phyloP scores from a whole-genome alignment of 345 rosid genomes.

The Microcos paniculata region DNA sequence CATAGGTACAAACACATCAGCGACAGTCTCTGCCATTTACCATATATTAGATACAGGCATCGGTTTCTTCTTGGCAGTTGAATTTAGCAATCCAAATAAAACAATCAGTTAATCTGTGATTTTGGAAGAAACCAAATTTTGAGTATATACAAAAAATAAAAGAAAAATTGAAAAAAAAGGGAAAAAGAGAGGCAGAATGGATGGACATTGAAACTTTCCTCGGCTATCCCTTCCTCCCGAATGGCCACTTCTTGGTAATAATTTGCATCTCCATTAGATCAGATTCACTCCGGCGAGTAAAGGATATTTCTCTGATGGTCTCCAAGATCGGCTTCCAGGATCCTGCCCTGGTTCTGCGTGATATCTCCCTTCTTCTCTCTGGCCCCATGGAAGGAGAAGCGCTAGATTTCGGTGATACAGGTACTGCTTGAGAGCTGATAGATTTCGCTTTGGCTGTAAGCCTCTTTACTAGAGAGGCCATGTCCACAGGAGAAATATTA shows the following conservation, averaged over 20 bases:
- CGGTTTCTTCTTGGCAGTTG: background rate
- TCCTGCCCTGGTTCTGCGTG: background rate
- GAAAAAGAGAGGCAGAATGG: no score
- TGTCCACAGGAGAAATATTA: conserved; percentile 38
- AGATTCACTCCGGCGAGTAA: conserved; percentile 43
- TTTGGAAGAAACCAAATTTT: background rate
- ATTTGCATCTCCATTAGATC: conserved; percentile 25
- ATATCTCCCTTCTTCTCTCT: background rate
- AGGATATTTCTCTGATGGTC: conserved; percentile 44
- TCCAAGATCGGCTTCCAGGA: conserved; percentile 50
- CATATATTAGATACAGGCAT: background rate
- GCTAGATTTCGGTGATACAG: conserved; percentile 5
- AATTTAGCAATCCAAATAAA: background rate
- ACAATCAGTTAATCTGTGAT: background rate
- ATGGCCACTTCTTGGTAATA: background rate
- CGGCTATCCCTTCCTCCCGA: background rate
- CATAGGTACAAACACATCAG: background rate
- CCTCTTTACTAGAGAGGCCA: conserved; percentile 34
- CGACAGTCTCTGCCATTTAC: background rate
- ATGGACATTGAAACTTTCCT: background rate
- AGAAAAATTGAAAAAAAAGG: no score
- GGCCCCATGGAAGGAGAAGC: background rate
- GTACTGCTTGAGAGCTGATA: background rate
- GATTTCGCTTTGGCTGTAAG: conserved; percentile 42
- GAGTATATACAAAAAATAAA: background rate